A percentile compares a stretch with the other conserved stretches of the same genome.
These are phyloP conservation scores for Citrus unshiu DNA, from an alignment of 345 rosid species.

Conservation along the genomic window DNA sequence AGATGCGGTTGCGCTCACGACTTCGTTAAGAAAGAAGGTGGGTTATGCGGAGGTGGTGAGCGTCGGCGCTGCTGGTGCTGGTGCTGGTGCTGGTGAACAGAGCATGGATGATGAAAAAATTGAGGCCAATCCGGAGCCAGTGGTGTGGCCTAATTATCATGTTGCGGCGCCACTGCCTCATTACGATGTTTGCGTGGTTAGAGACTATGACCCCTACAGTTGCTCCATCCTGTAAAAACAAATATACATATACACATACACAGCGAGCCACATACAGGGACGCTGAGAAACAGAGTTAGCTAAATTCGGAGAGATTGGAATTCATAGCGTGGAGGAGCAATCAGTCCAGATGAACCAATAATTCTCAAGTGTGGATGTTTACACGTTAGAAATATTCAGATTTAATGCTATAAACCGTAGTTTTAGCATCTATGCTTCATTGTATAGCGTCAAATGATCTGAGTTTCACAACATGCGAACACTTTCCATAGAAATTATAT, in stretches of 20 bases:
- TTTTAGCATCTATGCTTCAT: no score
- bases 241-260: no score
- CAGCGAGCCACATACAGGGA: neutral
- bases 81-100: no score
- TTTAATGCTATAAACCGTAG: neutral
- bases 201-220: neutral
- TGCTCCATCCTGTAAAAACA: constrained; percentile 19
- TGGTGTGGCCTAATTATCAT: neutral
- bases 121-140: neutral
- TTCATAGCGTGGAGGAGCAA: no score
- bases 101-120: neutral
- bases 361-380: neutral
- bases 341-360: no score
- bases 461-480: no score
- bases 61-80: neutral
- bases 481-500: no score
- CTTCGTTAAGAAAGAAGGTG: constrained; percentile 28
- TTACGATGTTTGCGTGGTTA: neutral
- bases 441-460: no score
- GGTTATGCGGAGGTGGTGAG: constrained; percentile 29
- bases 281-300: neutral
- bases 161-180: neutral
- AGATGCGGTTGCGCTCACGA: constrained; percentile 28
- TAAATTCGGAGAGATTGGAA: neutral
- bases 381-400: neutral